Evolutionary conservation across 2,329 filamentous ascomycete species (phyloP).

Genomic region (Esteya vermicola): DNA sequence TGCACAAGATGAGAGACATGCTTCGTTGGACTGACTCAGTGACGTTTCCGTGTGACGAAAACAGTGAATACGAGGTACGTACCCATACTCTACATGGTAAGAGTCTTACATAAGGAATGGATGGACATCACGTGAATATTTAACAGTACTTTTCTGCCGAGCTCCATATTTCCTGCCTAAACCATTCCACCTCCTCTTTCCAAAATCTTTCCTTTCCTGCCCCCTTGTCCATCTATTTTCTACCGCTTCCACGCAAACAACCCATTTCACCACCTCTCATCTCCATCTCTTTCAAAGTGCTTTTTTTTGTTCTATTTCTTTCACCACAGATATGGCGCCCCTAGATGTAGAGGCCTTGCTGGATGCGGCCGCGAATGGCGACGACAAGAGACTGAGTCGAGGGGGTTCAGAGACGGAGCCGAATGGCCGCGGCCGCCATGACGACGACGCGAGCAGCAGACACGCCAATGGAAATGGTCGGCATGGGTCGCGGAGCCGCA

Average conservation of each 20-base stretch:
- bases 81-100: background rate
- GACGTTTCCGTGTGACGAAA: too few relatives aligned
- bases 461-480: background rate
- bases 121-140: too few relatives aligned
- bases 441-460: constrained; percentile 8
- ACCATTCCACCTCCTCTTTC: background rate
- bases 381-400: constrained; percentile 22
- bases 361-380: constrained; percentile 58
- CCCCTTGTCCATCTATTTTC: background rate
- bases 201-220: background rate
- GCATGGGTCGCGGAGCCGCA: background rate
- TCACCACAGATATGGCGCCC: constrained; percentile 37
- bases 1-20: too few relatives aligned
- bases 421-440: constrained; percentile 1
- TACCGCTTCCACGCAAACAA: too few relatives aligned
- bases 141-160: too few relatives aligned
- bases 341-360: constrained; percentile 83
- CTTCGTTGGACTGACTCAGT: too few relatives aligned
- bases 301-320: background rate
- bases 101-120: background rate
- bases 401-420: constrained; percentile 25
- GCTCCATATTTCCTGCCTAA: too few relatives aligned
- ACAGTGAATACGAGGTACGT: background rate
- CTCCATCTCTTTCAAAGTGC: background rate
- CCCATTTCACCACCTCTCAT: background rate